Evolutionary conservation across 805 yeast genomes (phyloP).

Genomic region (Dipodascopsis tothii): DNA sequence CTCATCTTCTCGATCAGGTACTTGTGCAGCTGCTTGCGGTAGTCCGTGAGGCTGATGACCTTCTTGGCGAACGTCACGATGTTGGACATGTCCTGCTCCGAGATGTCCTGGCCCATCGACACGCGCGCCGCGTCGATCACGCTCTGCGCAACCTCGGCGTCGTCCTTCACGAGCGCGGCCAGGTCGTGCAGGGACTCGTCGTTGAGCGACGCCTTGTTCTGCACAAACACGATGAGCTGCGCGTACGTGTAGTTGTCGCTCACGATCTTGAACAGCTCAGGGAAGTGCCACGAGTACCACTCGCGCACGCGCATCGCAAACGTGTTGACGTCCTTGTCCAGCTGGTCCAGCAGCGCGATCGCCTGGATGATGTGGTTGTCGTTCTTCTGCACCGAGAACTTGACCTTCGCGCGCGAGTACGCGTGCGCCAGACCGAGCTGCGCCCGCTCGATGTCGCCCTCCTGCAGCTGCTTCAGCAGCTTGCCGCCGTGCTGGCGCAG

Average conservation of each 20-base stretch:
- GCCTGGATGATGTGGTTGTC: slow-evolving; percentile 99
- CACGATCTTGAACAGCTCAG: slow-evolving; percentile 86
- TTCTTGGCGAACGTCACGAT: slow-evolving; percentile 87
- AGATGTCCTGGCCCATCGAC: slow-evolving; percentile 97
- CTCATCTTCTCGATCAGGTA: slow-evolving; percentile 94
- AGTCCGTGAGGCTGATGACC: slow-evolving; percentile 84
- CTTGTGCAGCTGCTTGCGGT: slow-evolving; percentile 73
- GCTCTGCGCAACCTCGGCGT: slow-evolving; percentile 84
- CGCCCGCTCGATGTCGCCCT: slow-evolving; percentile 94
- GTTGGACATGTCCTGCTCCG: slow-evolving; percentile 89
- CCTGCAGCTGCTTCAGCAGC: slow-evolving; percentile 81
- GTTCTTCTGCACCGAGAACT: slow-evolving; percentile 96
- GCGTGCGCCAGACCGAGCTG: slow-evolving; percentile 99
- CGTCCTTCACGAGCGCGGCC: slow-evolving; percentile 84
- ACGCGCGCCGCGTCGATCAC: slow-evolving; percentile 91
- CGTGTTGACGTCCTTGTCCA: slow-evolving; percentile 96
- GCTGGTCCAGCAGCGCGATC: slow-evolving; percentile 91
- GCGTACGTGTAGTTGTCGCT: slow-evolving; percentile 85
- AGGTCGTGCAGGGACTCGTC: slow-evolving; percentile 62
- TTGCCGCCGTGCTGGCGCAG: slow-evolving; percentile 84
- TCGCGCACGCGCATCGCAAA: slow-evolving; percentile 95
- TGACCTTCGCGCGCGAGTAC: slow-evolving; percentile 96
- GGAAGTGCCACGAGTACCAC: slow-evolving; percentile 99
- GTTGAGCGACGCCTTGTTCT: slow-evolving; percentile 75
- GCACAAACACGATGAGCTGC: slow-evolving; percentile 68